Conservation (phyloP, 2,329 filamentous ascomycete species). For the Bipolaris victoriae region DNA sequence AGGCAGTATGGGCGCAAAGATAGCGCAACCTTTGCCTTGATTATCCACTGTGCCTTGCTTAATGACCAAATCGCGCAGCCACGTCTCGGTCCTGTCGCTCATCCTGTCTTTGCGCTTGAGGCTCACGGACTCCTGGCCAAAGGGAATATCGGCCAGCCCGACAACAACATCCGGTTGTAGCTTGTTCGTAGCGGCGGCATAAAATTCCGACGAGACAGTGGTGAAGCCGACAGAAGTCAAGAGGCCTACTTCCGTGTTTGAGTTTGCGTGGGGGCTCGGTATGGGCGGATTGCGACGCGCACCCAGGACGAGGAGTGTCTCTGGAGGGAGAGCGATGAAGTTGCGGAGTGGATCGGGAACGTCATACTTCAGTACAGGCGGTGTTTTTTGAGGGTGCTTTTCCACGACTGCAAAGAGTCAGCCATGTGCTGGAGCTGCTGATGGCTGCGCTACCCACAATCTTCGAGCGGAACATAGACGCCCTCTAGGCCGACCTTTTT, state of each 20-base stretch:
- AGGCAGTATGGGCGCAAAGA: conserved; percentile 73
- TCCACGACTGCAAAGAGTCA: conserved; percentile 65
- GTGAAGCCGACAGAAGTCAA: conserved; percentile 88
- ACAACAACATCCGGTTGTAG: conserved; percentile 82
- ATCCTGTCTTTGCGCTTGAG: conserved; percentile 81
- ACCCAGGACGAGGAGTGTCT: conserved; percentile 72
- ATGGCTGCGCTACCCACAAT: conserved; percentile 70
- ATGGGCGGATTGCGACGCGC: conserved; percentile 80
- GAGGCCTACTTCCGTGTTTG: conserved; percentile 73
- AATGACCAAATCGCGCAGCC: conserved; percentile 72
- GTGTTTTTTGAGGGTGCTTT: conserved; percentile 57
- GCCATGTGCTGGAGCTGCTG: conserved; percentile 24
- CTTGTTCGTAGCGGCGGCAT: conserved; percentile 68
- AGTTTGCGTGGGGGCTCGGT: conserved; percentile 70
- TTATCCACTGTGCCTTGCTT: conserved; percentile 44
- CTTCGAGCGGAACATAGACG: conserved; percentile 84
- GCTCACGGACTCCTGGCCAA: conserved; percentile 62
- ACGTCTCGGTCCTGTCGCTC: conserved; percentile 82
- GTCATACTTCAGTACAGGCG: conserved; percentile 60
- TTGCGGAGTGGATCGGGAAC: conserved; percentile 66
- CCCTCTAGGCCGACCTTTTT: conserved; percentile 70
- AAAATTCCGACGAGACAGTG: conserved; percentile 71
- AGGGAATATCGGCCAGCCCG: conserved; percentile 75
- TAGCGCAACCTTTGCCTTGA: conserved; percentile 38
- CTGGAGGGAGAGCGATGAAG: conserved; percentile 75